Base-by-base conservation (phyloP, 768 basidiomycete species). In the Boletus rubescentipes region DNA sequence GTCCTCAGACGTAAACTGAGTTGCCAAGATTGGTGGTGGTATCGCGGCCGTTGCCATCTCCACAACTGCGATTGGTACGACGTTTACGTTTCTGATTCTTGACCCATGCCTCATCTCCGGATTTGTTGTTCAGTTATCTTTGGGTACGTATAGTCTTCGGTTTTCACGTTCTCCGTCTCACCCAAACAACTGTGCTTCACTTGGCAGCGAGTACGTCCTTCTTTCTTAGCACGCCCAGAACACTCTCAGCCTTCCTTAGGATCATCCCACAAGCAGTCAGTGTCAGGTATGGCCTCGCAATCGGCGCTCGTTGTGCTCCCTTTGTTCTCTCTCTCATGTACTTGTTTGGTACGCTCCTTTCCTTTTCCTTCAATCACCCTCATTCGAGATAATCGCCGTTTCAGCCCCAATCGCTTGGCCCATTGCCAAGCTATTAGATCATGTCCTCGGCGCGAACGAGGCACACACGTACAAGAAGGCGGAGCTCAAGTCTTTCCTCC, bases 381-480 rank as follows among this genome's bases (percentile, higher is more conserved):
- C 29, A 14, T 16, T 10, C 15, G 18, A 10, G 1, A 2, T 15
- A 30, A 16, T 34, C 15, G 15, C 38, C 38, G 31, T n/a, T 12
- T 35, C 34, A 87, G 84, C 87, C 9, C 92, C 92, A 5, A 75
- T 95, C 56, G 91, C 93, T 0, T 94, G 79, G 71, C 82, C 82
- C 2, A 79, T 79, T 44, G 81, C 82, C 18, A 85, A 80, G 56
- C 70, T 98, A 0, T 83, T 99, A 31, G 96, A 98, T 67, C 75
- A 72, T 44, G 81, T 87, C 3, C 82, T 98, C 2, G 96, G 96
- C 20, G 77, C 75, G 3, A 79, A 86, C 60, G 89, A 91, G 60
- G 76, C 75, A 0, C 77, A 83, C 38, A 89, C 87, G 0, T 93
- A 93, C 73, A 91, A 91, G 63, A 92, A 92, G 67, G 89, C 88